phyloP scores from a whole-genome alignment of 2,329 filamentous ascomycete genomes.

The Aspergillus pseudoviridinutans region DNA sequence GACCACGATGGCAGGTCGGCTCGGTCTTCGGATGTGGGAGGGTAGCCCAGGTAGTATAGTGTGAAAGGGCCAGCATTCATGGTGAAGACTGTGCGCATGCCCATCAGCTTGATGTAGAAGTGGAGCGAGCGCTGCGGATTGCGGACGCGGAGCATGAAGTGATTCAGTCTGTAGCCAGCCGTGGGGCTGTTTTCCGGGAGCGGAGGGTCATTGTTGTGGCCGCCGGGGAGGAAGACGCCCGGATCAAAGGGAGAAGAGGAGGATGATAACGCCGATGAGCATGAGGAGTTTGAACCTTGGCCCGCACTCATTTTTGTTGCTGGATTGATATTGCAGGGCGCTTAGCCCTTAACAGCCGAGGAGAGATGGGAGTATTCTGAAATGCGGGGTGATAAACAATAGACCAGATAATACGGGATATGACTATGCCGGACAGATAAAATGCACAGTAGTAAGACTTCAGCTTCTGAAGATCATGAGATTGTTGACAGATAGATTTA shows the following conservation, averaged over 20 bases:
- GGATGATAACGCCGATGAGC: background rate
- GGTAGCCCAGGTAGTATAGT: slow-evolving; percentile 40
- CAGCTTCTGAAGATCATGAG: background rate
- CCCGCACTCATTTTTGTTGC: background rate
- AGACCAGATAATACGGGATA: background rate
- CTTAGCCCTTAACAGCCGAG: background rate
- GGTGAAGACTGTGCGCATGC: slow-evolving; percentile 38
- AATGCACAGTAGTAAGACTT: background rate
- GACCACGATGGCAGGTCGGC: slow-evolving; percentile 28
- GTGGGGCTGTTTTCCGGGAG: slow-evolving; percentile 26
- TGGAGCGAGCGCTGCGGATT: slow-evolving; percentile 31
- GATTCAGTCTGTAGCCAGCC: slow-evolving; percentile 34
- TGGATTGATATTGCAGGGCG: background rate
- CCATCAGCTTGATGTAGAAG: slow-evolving; percentile 38
- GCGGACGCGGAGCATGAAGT: slow-evolving; percentile 35
- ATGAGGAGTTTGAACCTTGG: background rate
- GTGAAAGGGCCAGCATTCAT: slow-evolving; percentile 39
- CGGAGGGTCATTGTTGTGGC: slow-evolving; percentile 26
- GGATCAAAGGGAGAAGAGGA: slow-evolving; percentile 17
- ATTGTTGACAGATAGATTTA: background rate
- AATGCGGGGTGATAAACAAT: background rate
- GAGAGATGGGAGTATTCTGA: background rate
- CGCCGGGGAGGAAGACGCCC: slow-evolving; percentile 28
- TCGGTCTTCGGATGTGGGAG: slow-evolving; percentile 24
- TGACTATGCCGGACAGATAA: background rate